Conservation (phyloP, 441 rosid genomes). For the Eugenia klotzschiana region DNA sequence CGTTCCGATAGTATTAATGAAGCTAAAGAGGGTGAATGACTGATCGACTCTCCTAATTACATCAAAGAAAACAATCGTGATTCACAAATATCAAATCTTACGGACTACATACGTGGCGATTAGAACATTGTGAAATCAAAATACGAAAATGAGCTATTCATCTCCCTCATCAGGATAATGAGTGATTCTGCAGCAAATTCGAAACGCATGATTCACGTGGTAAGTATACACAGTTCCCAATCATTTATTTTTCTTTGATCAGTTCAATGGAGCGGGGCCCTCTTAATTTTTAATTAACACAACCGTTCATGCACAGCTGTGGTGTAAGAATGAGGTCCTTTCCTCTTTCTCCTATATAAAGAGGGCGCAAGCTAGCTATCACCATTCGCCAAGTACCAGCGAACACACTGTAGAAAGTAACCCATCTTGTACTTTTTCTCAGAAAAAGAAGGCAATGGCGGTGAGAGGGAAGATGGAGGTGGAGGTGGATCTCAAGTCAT, state of each 20-base stretch:
- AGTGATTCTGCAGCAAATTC: background rate
- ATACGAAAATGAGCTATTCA: background rate
- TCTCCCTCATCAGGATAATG: background rate
- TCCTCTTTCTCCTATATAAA: background rate
- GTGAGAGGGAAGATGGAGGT: background rate
- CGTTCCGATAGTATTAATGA: background rate
- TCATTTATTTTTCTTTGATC: background rate
- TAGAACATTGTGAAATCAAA: background rate
- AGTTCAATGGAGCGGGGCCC: background rate
- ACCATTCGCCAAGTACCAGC: background rate
- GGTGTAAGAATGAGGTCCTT: background rate
- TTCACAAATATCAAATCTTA: background rate
- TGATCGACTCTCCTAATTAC: background rate
- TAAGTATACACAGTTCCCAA: conserved; percentile 5
- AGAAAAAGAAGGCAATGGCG: background rate
- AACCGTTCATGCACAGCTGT: background rate
- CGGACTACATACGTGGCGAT: background rate
- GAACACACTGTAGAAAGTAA: background rate
- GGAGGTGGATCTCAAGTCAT: background rate
- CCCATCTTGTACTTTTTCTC: too few relatives aligned
- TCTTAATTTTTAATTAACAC: background rate
- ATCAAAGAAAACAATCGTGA: background rate
- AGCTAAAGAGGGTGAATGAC: background rate
- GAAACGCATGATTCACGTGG: background rate
- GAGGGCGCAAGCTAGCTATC: background rate